A percentile compares a stretch with the other conserved stretches of the same genome.
phyloP scores from a whole-genome alignment of 1,284 basidiomycete species.

The Rhodofomes roseus region DNA sequence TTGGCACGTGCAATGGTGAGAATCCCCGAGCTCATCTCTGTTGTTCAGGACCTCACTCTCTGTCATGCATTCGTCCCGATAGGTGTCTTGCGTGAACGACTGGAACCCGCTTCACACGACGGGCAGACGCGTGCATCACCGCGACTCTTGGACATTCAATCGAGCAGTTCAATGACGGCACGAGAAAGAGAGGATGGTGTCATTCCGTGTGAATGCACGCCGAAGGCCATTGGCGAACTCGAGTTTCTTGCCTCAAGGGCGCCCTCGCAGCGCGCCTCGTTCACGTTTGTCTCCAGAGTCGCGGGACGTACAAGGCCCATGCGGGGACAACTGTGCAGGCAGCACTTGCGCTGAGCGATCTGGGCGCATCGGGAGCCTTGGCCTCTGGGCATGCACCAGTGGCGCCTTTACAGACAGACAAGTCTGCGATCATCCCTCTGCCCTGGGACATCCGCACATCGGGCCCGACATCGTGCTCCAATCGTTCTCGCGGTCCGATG shows the following conservation, averaged over 20 bases:
- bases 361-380: not conserved
- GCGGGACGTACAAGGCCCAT: not conserved
- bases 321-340: not conserved
- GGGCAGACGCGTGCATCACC: not conserved
- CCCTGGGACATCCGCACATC: not conserved
- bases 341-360: not conserved
- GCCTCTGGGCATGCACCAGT: not conserved
- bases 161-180: not conserved
- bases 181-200: not conserved
- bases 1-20: not conserved
- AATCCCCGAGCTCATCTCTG: not conserved
- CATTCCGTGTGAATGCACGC: not conserved
- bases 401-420: not conserved
- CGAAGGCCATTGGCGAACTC: not conserved
- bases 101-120: not conserved
- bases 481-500: not conserved
- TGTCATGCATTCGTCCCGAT: not conserved
- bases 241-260: not conserved
- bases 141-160: not conserved
- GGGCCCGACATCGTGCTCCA: not conserved
- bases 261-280: not conserved
- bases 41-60: not conserved
- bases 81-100: not conserved
- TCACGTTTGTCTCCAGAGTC: not conserved
- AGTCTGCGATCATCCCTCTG: not conserved